Evolutionary conservation across 768 basidiomycete species (phyloP).

Genomic region (Xerocomellus chrysenteron): DNA sequence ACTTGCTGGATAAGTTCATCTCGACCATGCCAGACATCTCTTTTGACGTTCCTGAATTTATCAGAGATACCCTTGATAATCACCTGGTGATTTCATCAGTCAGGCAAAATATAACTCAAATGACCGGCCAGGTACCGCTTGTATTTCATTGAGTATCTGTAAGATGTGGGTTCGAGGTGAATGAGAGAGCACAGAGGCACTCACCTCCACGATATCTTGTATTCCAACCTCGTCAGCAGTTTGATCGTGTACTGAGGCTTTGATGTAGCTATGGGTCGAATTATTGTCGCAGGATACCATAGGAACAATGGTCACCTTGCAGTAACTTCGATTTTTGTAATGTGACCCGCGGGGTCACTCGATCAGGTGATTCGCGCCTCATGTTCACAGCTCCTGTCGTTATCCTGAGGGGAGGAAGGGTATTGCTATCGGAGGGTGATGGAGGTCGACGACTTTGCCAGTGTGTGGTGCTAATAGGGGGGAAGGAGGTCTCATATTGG

Average conservation of each 20-base stretch:
- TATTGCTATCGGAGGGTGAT: constrained; percentile 5
- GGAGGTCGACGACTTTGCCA: constrained; percentile 1
- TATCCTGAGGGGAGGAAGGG: constrained; percentile 20
- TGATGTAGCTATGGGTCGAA: not conserved
- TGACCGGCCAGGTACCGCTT: constrained; percentile 34
- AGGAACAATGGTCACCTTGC: constrained; percentile 3
- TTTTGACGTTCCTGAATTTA: constrained; percentile 48
- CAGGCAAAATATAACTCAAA: not conserved
- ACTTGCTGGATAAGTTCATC: constrained; percentile 48
- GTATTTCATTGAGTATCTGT: constrained; percentile 52
- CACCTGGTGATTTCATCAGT: constrained; percentile 38
- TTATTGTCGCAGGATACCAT: not conserved
- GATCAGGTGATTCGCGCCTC: constrained; percentile 1
- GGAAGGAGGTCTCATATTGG: not conserved
- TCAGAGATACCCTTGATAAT: constrained; percentile 46
- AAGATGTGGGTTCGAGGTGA: not conserved
- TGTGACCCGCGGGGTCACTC: not conserved
- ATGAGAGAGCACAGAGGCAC: not conserved
- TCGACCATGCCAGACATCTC: constrained; percentile 44
- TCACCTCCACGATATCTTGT: constrained; percentile 45
- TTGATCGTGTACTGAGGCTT: not conserved
- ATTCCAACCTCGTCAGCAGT: constrained; percentile 17
- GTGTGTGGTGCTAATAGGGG: not conserved
- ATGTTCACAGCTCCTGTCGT: not conserved
- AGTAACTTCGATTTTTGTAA: constrained; percentile 3